phyloP scores from a whole-genome alignment of 2,329 filamentous ascomycete genomes.

The Colletotrichum lupini region DNA sequence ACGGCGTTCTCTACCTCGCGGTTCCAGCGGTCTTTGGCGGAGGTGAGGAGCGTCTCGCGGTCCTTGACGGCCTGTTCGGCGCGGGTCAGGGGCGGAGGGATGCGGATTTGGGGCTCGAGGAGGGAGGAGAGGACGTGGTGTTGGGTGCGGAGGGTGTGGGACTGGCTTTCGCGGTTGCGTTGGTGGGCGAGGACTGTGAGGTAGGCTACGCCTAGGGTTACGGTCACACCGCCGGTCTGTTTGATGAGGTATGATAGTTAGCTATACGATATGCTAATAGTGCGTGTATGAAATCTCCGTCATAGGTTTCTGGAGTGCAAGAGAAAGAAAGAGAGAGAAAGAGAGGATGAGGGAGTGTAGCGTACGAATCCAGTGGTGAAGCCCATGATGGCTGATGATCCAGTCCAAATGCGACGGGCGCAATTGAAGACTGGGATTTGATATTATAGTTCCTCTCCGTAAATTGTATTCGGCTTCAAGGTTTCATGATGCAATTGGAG shows the following conservation, averaged over 20 bases:
- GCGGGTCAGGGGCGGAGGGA: constrained; percentile 60
- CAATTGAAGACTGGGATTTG: constrained; percentile 5
- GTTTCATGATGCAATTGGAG: constrained; percentile 29
- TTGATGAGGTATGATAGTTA: not conserved
- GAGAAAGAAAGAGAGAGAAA: not conserved
- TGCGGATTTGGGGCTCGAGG: constrained; percentile 58
- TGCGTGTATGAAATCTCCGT: not conserved
- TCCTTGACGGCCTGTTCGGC: constrained; percentile 62
- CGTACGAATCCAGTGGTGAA: constrained; percentile 81
- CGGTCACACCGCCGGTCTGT: constrained; percentile 79
- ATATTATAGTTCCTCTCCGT: constrained; percentile 3
- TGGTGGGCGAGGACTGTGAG: constrained; percentile 77
- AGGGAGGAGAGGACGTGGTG: constrained; percentile 64
- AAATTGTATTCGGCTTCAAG: constrained; percentile 5
- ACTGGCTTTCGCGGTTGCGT: constrained; percentile 71
- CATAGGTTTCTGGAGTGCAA: no score
- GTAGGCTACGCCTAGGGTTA: constrained; percentile 80
- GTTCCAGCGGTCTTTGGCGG: constrained; percentile 84
- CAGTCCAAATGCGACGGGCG: constrained; percentile 13
- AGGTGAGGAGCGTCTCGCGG: constrained; percentile 69
- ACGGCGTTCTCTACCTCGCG: constrained; percentile 75
- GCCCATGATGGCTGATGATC: constrained; percentile 64
- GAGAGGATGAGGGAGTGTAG: constrained; percentile 34
- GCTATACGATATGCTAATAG: not conserved
- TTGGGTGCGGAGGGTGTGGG: constrained; percentile 67